Conservation (phyloP, 257 asterid species). For the Plantago elongata region DNA sequence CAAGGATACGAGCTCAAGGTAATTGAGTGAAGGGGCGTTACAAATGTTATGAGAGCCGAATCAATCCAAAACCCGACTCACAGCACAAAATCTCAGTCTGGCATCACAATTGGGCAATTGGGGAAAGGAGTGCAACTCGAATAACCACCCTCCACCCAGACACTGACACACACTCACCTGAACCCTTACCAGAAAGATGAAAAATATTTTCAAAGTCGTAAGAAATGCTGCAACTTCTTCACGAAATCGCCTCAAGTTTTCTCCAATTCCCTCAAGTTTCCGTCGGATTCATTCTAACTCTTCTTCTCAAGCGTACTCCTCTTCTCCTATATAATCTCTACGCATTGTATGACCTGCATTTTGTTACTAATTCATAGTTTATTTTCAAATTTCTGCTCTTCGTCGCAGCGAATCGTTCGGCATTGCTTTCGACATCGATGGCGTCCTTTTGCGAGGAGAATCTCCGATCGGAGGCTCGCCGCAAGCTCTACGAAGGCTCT, state of each 20-base stretch:
- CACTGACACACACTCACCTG: no score
- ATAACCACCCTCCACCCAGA: no score
- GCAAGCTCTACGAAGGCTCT: slow-evolving; percentile 65
- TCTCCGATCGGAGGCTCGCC: slow-evolving; percentile 82
- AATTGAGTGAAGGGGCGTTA: no score
- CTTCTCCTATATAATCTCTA: neutral
- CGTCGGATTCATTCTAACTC: slow-evolving; percentile 22
- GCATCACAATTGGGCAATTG: no score
- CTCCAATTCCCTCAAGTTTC: slow-evolving; percentile 24
- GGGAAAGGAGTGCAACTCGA: no score
- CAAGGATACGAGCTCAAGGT: no score
- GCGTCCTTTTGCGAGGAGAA: slow-evolving; percentile 77
- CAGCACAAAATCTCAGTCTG: no score
- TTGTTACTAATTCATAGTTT: neutral
- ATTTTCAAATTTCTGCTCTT: neutral
- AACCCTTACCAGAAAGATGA: slow-evolving; percentile 3
- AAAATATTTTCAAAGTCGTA: slow-evolving; percentile 29
- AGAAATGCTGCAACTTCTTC: slow-evolving; percentile 26
- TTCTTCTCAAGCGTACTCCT: slow-evolving; percentile 22
- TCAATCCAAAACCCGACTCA: no score
- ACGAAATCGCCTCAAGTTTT: slow-evolving; percentile 20
- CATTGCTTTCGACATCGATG: slow-evolving; percentile 93
- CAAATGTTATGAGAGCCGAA: no score
- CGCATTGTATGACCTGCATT: neutral
- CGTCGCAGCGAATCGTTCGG: slow-evolving; percentile 51